Evolutionary conservation across 352 stramenopile genomes (phyloP), one percentile per base, ranked within the genome.

Genomic region (Globisporangium apiculatum): DNA sequence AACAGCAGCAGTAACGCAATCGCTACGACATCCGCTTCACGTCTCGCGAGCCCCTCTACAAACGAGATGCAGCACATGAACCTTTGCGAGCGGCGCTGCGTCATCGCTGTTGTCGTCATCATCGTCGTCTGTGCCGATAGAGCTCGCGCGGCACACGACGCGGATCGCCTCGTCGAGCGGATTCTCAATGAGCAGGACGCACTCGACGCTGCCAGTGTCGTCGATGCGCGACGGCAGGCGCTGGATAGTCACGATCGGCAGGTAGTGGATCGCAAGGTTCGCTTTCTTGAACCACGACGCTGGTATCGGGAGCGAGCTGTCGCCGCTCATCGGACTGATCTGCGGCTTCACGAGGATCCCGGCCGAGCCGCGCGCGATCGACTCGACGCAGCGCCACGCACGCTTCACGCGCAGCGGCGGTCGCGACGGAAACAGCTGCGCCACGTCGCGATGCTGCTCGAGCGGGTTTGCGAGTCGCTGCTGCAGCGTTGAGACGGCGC

Each of bases 311-410:
- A 96, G 71, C 7, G 86, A 96, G 50, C 77, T 91, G 64, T 96
- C 86, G 15, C 84, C 86, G 58, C 84, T 96, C 77, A 96, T 91
- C 0, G 86, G 86, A 55, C 86, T 94, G 69, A 96, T 96, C 64
- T 96, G 86, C n/a, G 84, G 83, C 57, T 96, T 96, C 7, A 96
- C 83, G 10, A 96, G 72, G 54, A 96, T 96, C 14, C 86, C 86
- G 6, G 85, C 79, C 7, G 75, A 81, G 10, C 83, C 83, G 15
- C 69, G 69, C 37, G 87, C 59, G 47, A 94, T 94, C 24, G 81
- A 90, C 58, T 96, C 84, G 46, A 94, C 75, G 58, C 86, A 96
- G 3, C 86, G 72, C 79, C 86, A 94, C 35, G 83, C 87, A 3
- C 79, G 79, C 70, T 96, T 96, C 43, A 89, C 81, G 0, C 86